Base-by-base conservation (phyloP, 164 flowering plant genomes). In the Sextonia rubra region DNA sequence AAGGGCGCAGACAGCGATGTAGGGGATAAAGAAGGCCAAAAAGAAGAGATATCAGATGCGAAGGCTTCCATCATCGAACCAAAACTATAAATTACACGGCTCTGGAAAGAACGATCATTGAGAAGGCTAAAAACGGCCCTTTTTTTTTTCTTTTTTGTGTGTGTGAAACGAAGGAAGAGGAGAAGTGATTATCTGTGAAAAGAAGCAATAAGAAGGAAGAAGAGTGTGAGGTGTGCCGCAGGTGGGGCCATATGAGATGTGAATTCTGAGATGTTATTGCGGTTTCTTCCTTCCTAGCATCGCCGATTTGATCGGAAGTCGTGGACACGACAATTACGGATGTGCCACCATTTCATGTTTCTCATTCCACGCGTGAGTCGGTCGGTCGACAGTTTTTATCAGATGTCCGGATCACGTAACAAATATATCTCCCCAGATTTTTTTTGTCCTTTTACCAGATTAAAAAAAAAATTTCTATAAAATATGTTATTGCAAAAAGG, bases 1-100 rank as follows among this genome's bases (percentile, higher is more conserved):
- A 77, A 77, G 48, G 26, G 61, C 71, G 71, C 22, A 29, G 24
- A 3, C 17, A 37, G 20, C 9, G 60, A 18, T 5, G 73, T 22
- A 4, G 81, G 17, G 27, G 72, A 2, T 3, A 85, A 62, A 9
- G 85, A 73, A 4, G 85, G 80, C 92, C 91, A 86, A 20, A 85
- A 75, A 1, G 86, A 64, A 8, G 87, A 37, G 25, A 86, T 80
- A 76, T 91, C 97, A 62, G 93, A 76, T 47, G 83, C 88, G 74
- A 91, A 90, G 8, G 92, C 89, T 26, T 93, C 98, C 88, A 91
- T 87, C 82, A 91, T 87, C 6, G 98, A 82, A 0, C 83, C 74
- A n/a, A n/a, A n/a, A n/a, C n/a, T n/a, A n/a, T n/a, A n/a, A n/a
- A n/a, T n/a, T n/a, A n/a, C n/a, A n/a, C n/a, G n/a, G n/a, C n/a